Evolutionary conservation across 1,284 basidiomycete genomes (phyloP), one percentile per base, ranked within the genome.

Genomic region (Athelia psychrophila): DNA sequence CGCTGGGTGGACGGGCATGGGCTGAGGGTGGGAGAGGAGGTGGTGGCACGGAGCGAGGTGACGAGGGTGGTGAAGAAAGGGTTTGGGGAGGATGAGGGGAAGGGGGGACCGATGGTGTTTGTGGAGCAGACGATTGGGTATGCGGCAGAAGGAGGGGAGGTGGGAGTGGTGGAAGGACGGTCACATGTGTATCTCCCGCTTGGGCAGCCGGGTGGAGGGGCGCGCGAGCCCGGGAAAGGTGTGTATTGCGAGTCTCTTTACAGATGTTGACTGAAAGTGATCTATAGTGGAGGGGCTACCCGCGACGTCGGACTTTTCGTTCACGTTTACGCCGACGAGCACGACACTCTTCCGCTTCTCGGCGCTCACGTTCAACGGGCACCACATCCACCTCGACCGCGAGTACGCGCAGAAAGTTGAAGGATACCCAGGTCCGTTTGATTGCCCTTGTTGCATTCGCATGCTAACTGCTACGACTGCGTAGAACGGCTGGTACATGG

Each of bases 291-390:
- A 72, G 23, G 75, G 68, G 53, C 59, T 84, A n/a, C 83, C 84
- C 16, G 59, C 62, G 8, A 67, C 76, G 0, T 55, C 64, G 22
- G 79, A 84, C 53, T 85, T 88, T 62, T 76, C 77, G 2, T 83
- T 88, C 63, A 73, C 71, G 32, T 91, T 83, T 64, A 80, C 72
- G 9, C 90, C 91, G 10, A 83, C 79, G 19, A 67, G 82, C 32
- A 83, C 84, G 4, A 90, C 86, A 1, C 74, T 93, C 20, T 93
- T 93, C 73, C 83, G 90, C 10, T 94, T 88, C 71, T 92, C 89
- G 10, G 89, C 91, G 15, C 72, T 93, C 33, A 93, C 86, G 53
- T 92, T 89, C 70, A 89, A 91, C 57, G 83, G 80, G 9, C 87
- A 91, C 59, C 74, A 81, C 54, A 87, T 91, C 56, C 88, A 91